Conservation (phyloP, 345 rosid species). For the Euphorbia lathyris region DNA sequence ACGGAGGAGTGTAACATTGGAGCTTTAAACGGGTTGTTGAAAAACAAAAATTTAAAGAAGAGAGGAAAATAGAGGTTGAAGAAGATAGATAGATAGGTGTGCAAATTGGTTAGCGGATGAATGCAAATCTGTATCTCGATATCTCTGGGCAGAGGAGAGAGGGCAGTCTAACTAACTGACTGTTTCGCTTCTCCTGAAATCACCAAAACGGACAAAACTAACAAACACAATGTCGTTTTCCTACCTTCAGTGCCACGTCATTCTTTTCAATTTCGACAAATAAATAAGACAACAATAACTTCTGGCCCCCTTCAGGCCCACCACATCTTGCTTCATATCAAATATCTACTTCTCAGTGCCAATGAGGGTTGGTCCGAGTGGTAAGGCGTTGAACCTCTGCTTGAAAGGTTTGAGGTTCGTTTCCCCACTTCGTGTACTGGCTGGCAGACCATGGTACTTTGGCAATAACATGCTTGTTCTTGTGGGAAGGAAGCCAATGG, state of each 20-base stretch:
- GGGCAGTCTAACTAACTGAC: constrained; percentile 10
- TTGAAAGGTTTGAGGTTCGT: no score
- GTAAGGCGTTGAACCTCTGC: no score
- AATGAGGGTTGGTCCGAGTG: no score
- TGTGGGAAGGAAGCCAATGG: no score
- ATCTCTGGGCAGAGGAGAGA: background rate
- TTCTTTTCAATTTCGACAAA: no score
- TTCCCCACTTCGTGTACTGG: no score
- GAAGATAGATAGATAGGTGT: constrained; percentile 13
- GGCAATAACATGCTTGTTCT: no score
- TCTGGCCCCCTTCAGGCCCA: no score
- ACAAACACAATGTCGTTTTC: constrained; percentile 5
- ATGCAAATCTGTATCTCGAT: background rate
- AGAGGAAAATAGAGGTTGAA: background rate
- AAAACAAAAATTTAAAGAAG: background rate
- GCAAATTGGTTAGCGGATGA: background rate
- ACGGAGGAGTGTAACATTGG: background rate
- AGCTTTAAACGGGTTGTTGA: background rate
- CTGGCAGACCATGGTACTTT: no score
- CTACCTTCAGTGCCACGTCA: constrained; percentile 28
- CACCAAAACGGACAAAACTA: background rate
- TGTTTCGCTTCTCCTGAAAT: constrained; percentile 6
- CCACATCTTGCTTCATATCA: no score
- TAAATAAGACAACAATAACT: no score
- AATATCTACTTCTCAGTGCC: no score